Base-by-base conservation (phyloP, 1,139 yeast genomes). In the Pichia inconspicua region DNA sequence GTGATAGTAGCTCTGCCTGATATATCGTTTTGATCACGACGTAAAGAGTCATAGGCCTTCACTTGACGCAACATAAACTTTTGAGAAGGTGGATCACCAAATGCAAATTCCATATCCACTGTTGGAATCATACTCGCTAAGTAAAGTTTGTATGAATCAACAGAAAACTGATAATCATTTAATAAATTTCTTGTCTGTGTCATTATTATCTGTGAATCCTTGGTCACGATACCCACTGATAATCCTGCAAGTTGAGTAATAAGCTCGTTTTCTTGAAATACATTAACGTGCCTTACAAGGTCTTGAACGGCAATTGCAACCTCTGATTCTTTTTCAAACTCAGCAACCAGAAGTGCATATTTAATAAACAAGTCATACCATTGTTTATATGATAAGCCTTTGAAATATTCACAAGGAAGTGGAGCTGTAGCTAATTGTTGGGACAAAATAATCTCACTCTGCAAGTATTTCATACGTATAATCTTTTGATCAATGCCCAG, bases 341-440 rank as follows among this genome's bases (percentile, higher is more conserved):
- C 74, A 0, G 88, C 80, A 42, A 84, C 72, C 25, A 81, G 71
- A 25, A 92, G 63, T 0, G 95, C 81, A 57, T 84, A 79, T 58
- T 83, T 85, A 73, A 89, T 82, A 60, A 89, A 87, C 9, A 92
- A 70, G 53, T 77, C 80, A 62, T 89, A 88, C 98, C 98, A 92
- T 38, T 75, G 75, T 42, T 83, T 85, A 61, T 86, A 86, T 1
- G 73, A 70, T 22, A 89, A 68, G 0, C 96, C 96, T 52, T 96
- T 73, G 60, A 85, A 85, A 53, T 77, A 83, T 2, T 67, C 67
- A 44, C 69, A 70, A 4, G 77, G 75, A 49, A 66, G 74, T 55
- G 68, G 69, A 53, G 66, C 68, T 43, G 72, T 58, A 30, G 53
- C 55, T 52, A 51, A 56, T 38, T 60, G 60, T 25, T 71, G 75